Conservation (phyloP, 768 basidiomycete genomes). For the Cystofilobasidium bisporidii region DNA sequence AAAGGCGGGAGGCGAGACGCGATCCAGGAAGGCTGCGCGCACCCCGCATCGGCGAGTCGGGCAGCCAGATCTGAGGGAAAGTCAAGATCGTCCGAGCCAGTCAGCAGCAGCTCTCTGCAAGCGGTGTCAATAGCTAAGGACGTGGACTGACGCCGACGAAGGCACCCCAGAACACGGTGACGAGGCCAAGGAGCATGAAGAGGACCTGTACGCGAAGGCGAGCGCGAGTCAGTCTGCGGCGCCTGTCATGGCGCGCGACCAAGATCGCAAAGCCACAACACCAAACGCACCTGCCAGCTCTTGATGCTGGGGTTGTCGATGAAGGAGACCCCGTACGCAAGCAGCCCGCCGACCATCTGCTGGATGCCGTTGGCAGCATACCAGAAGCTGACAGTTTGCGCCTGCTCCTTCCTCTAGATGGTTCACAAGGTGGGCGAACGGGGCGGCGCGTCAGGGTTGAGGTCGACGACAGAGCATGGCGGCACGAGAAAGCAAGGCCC, state of each 20-base stretch:
- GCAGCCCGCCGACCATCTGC: conserved; percentile 44
- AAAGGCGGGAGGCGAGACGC: too few relatives aligned
- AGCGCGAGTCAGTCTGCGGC: too few relatives aligned
- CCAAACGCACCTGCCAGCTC: conserved; percentile 49
- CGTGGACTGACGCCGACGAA: conserved; percentile 41
- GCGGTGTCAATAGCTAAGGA: too few relatives aligned
- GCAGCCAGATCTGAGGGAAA: too few relatives aligned
- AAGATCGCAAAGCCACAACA: too few relatives aligned
- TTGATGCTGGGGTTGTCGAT: conserved; percentile 43
- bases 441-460: too few relatives aligned
- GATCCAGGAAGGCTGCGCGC: too few relatives aligned
- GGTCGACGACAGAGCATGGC: conserved; percentile 23
- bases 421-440: conserved; percentile 50
- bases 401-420: conserved; percentile 50
- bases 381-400: conserved; percentile 35
- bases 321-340: conserved; percentile 48
- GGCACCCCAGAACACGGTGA: conserved; percentile 48
- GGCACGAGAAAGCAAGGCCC: background rate
- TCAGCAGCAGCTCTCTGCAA: too few relatives aligned
- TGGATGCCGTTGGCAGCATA: conserved; percentile 33
- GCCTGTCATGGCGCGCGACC: too few relatives aligned
- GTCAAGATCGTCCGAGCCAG: too few relatives aligned
- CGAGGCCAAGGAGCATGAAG: conserved; percentile 32
- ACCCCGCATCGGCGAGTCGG: too few relatives aligned
- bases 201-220: too few relatives aligned